Conservation (phyloP, 2,329 filamentous ascomycete genomes). For the Fusarium gaditjirri region DNA sequence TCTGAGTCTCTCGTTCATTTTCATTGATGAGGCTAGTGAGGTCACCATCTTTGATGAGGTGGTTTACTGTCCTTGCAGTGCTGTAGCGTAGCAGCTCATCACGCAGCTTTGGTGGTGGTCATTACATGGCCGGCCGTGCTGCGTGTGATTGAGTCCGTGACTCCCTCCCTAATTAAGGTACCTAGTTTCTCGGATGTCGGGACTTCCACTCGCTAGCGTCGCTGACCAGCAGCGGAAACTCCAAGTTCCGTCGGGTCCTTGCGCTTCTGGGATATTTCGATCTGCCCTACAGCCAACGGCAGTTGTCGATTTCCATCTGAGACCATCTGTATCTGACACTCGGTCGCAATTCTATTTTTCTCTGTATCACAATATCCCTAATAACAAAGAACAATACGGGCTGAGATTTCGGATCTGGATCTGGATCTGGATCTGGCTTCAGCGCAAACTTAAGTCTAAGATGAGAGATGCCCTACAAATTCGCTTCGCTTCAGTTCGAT, state of each 20-base stretch:
- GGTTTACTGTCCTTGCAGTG: background rate
- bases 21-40: background rate
- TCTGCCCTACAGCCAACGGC: conserved; percentile 24
- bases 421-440: background rate
- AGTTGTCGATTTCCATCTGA: conserved; percentile 20
- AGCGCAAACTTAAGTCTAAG: conserved; percentile 5
- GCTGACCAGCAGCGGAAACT: conserved; percentile 35
- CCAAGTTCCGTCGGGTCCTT: conserved; percentile 34
- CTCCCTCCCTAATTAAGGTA: no score
- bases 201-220: conserved; percentile 42
- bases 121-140: background rate
- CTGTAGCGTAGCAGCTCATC: background rate
- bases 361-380: conserved; percentile 6
- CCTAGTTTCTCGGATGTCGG: conserved; percentile 41
- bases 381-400: background rate
- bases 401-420: background rate
- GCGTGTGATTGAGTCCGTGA: background rate
- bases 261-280: conserved; percentile 21
- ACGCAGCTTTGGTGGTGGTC: background rate
- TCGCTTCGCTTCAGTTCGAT: conserved; percentile 2
- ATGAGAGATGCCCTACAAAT: background rate
- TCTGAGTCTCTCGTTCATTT: background rate
- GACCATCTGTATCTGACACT: conserved; percentile 12
- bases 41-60: background rate
- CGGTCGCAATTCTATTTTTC: background rate